Conservation (phyloP, 208 protist species). For the Zelonia costaricensis region DNA sequence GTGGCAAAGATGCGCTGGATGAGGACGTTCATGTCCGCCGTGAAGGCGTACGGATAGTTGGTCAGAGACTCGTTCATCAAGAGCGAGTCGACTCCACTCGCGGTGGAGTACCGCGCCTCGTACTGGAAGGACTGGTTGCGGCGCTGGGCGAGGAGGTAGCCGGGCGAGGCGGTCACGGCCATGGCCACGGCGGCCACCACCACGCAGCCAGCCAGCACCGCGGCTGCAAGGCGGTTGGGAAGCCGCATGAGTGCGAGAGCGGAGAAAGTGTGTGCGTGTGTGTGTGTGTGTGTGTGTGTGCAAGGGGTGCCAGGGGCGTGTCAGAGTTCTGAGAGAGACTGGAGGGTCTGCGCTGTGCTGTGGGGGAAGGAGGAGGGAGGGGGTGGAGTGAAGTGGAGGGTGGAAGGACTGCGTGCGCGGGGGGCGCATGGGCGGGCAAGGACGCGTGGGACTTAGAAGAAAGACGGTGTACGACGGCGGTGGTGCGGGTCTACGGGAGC, state of each 20-base stretch:
- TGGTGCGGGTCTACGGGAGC: no score
- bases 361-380: background rate
- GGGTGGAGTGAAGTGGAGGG: no score
- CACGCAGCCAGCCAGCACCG: background rate
- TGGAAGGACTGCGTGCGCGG: no score
- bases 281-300: background rate
- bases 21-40: slow-evolving; percentile 28
- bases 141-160: slow-evolving; percentile 19
- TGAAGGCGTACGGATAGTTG: slow-evolving; percentile 30
- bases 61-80: background rate
- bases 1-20: slow-evolving; percentile 3
- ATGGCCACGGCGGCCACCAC: background rate
- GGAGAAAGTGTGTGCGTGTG: background rate
- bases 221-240: background rate
- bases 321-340: background rate
- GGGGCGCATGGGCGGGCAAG: no score
- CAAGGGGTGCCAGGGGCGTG: no score
- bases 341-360: background rate
- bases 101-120: slow-evolving; percentile 7
- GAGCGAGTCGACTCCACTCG: background rate
- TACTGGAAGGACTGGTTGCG: slow-evolving; percentile 8
- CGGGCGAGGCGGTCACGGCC: slow-evolving; percentile 10
- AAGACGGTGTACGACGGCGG: no score
- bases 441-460: no score
- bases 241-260: background rate